Base-by-base conservation (phyloP, 345 rosid genomes). In the Euclidium syriacum region DNA sequence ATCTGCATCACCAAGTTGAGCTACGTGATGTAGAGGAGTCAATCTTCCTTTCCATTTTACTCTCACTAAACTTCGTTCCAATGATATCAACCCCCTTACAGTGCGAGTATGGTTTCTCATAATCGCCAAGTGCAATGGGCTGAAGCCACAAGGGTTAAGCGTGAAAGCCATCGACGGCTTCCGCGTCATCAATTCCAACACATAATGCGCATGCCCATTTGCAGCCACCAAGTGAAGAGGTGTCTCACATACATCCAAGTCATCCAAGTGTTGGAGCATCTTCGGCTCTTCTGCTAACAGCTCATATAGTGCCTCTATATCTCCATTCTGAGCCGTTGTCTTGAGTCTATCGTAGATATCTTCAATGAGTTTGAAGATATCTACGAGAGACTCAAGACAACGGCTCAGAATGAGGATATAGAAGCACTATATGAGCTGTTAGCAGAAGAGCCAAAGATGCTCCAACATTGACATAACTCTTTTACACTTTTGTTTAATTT, bases 201-300 rank as follows among this genome's bases (percentile, higher is more conserved):
- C 68, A 0, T 75, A 64, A 39, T 51, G 72, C 16, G 52, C 58
- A 29, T 65, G 47, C 4, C 79, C 79, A 0, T 22, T 18, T 0
- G 16, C 14, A 1, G 81, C 81, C 15, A 80, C 75, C 9, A 67
- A 5, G 33, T 73, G 80, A 4, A 79, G 20, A 12, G 83, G 78
- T 52, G 71, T 76, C 22, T 74, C 78, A 20, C 54, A 67, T 2
- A 72, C 25, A 22, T 49, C 18, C 14, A 34, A 1, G n/a, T 63
- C 3, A 18, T 69, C 75, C 10, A 29, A 14, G 4, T 47, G 57
- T 5, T 43, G 63, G 0, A 78, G 22, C 47, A 76, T 22, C 0
- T 29, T 11, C 2, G 81, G 58, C 23, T 81, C 65, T 15, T 27
- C 33, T 0, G 51, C 66, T 6, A 76, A 65, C 17, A 64, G 10